Conservation (phyloP, 352 stramenopile species). For the Pythium phragmitis region DNA sequence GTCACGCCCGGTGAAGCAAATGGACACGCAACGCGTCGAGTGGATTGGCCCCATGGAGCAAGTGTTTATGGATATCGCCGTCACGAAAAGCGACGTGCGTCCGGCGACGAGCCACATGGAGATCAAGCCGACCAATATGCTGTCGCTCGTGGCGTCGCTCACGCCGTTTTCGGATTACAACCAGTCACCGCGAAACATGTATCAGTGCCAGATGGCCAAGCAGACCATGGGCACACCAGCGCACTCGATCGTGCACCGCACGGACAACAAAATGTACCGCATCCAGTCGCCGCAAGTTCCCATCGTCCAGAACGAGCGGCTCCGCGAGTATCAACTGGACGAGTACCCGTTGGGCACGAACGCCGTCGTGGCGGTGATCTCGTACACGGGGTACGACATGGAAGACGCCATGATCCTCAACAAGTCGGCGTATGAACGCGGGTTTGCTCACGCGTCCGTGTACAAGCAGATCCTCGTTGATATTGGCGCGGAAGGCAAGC, state of each 20-base stretch:
- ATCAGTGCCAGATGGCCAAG: slow-evolving; percentile 99
- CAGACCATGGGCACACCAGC: slow-evolving; percentile 99
- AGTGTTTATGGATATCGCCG: slow-evolving; percentile 98
- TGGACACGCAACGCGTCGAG: slow-evolving; percentile 91
- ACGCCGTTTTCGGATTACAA: slow-evolving; percentile 99
- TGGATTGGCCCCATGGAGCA: slow-evolving; percentile 98
- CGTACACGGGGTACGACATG: slow-evolving; percentile 97
- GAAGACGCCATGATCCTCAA: slow-evolving; percentile 99
- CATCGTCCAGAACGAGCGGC: slow-evolving; percentile 96
- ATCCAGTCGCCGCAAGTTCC: slow-evolving; percentile 98
- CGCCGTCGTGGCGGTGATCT: slow-evolving; percentile 99
- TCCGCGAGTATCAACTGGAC: slow-evolving; percentile 98
- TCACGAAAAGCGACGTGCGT: slow-evolving; percentile 94
- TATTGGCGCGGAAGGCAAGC: slow-evolving; percentile 60
- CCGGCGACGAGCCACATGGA: slow-evolving; percentile 98
- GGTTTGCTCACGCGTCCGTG: slow-evolving; percentile 97
- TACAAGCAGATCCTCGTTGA: slow-evolving; percentile 99
- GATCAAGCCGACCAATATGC: slow-evolving; percentile 99
- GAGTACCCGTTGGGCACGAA: slow-evolving; percentile 99
- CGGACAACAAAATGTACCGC: slow-evolving; percentile 99
- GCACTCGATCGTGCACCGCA: slow-evolving; percentile 95
- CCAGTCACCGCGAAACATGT: slow-evolving; percentile 99
- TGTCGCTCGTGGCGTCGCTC: slow-evolving; percentile 98
- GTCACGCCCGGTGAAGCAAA: slow-evolving; percentile 91
- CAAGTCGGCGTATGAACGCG: slow-evolving; percentile 98